Base-by-base conservation (phyloP, 805 yeast species). In the Starmerella vitae region DNA sequence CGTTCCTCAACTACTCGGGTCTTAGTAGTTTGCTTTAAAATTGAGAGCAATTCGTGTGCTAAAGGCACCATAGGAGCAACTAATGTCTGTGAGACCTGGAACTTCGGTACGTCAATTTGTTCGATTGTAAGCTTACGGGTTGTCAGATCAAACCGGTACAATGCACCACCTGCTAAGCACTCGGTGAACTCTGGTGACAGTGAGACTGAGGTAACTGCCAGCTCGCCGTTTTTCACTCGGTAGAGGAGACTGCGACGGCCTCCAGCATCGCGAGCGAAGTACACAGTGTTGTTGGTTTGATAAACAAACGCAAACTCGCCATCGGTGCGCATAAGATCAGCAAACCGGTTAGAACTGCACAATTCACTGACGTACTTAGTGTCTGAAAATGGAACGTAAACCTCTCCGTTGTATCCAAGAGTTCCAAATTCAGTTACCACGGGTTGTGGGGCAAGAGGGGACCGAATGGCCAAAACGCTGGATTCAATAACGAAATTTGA, bases 361-460 rank as follows among this genome's bases (percentile, higher is more conserved):
- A 31, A 26, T 18, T 20, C 5, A 24, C 20, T 24, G 9, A 31
- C 34, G 39, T 22, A 80, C 3, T 56, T 63, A 0, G 93, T 75
- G 57, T 86, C 96, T 54, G 81, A 81, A 0, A 64, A 59, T 0
- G 49, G 45, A 1, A 56, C 48, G 57, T 91, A 91, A 9, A 91
- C 59, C 51, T 91, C 96, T 0, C 98, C 99, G 56, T 93, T 91
- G 60, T 79, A 88, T 53, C 84, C 94, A 7, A 93, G 53, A 0
- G 69, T 51, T 33, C 60, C 50, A 3, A 50, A 55, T 9, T 41
- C 49, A 7, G 45, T 45, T 2, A 42, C 47, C 3, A 74, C 46
- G 0, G 97, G 95, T 57, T 91, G 99, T 22, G 60, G 48, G 0
- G 82, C 74, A 49, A 81, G 71, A 0, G 97, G 97, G 17, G 70